Evolutionary conservation across 176 grass and related monocot genomes (phyloP).

Genomic region (Cocos nucifera): DNA sequence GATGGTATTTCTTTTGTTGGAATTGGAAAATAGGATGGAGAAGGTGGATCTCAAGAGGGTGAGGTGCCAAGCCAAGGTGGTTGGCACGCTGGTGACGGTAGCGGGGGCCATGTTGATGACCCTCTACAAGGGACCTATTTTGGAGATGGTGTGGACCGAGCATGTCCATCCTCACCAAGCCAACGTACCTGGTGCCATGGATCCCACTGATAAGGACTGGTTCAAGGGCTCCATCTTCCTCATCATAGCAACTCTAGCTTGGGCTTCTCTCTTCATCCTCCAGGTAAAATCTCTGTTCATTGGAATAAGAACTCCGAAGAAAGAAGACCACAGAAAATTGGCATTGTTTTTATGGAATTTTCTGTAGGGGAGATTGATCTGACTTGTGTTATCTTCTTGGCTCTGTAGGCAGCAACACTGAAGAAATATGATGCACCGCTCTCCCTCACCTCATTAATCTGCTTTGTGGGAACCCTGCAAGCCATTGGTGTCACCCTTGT

Average conservation of each 20-base stretch:
- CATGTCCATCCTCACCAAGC: conserved; percentile 37
- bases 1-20: no score
- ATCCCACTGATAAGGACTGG: conserved; percentile 72
- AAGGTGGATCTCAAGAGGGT: conserved; percentile 78
- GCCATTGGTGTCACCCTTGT: conserved; percentile 76
- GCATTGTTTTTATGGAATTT: no score
- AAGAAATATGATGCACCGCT: conserved; percentile 85
- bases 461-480: conserved; percentile 89
- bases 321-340: no score
- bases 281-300: conserved; percentile 32
- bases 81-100: conserved; percentile 78
- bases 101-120: conserved; percentile 99
- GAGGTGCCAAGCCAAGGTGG: conserved; percentile 82
- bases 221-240: conserved; percentile 85
- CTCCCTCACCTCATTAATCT: conserved; percentile 73
- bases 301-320: no score
- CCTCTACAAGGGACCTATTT: conserved; percentile 79
- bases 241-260: conserved; percentile 88
- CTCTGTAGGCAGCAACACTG: conserved; percentile 51
- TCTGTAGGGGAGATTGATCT: no score
- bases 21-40: conserved; percentile 57
- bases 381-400: neutral
- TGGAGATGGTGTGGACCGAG: conserved; percentile 71
- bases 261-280: conserved; percentile 94
- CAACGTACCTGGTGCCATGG: neutral